Evolutionary conservation across 306 rosid species (phyloP).

Genomic region (Quercus wislizeni): DNA sequence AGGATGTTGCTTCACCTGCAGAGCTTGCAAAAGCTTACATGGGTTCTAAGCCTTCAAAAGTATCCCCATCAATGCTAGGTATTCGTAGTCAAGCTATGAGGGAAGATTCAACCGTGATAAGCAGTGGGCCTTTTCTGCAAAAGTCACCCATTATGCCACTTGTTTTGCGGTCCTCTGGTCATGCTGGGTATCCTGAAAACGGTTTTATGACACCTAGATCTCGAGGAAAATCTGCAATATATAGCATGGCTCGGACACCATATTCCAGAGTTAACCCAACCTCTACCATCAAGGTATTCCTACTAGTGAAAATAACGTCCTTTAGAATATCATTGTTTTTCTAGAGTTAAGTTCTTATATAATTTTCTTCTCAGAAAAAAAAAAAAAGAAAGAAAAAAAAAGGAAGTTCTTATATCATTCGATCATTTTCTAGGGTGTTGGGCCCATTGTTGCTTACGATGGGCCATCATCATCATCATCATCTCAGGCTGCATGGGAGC

Average conservation of each 20-base stretch:
- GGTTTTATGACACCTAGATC: conserved; percentile 75
- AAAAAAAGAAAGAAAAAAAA: too few relatives aligned
- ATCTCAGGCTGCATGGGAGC: conserved; percentile 49
- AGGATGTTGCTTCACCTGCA: conserved; percentile 79
- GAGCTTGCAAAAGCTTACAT: conserved; percentile 92
- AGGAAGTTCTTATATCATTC: conserved; percentile 14
- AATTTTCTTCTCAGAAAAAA: neutral
- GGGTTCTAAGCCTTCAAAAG: conserved; percentile 72
- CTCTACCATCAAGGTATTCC: conserved; percentile 57
- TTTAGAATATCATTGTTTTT: neutral
- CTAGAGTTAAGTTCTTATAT: conserved; percentile 10
- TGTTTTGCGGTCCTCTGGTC: conserved; percentile 52
- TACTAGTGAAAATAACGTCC: neutral
- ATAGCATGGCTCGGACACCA: conserved; percentile 84
- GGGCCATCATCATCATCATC: conserved; percentile 63
- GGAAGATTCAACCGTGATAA: conserved; percentile 37
- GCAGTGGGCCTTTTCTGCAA: conserved; percentile 34
- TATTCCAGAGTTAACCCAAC: conserved; percentile 59
- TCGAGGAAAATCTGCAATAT: conserved; percentile 84
- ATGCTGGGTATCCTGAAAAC: conserved; percentile 50
- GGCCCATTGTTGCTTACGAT: conserved; percentile 33
- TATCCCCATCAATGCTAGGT: conserved; percentile 53
- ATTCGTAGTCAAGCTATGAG: conserved; percentile 27
- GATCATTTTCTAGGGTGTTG: conserved; percentile 44
- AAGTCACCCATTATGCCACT: conserved; percentile 48